Evolutionary conservation across 129 eudicot genomes (phyloP).

Genomic region (Glebionis coronaria): DNA sequence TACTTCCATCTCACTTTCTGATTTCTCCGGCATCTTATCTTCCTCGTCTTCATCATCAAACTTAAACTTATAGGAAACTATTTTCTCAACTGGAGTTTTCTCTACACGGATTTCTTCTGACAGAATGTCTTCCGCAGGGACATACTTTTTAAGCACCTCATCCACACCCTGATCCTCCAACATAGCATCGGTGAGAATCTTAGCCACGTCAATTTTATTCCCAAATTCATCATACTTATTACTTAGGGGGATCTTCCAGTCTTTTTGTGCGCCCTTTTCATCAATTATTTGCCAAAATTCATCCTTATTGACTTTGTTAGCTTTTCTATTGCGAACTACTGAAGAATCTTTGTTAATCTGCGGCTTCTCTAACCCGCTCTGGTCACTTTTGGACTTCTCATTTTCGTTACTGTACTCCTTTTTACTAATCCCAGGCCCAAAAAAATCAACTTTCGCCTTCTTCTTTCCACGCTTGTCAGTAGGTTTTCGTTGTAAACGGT

Average conservation of each 20-base stretch:
- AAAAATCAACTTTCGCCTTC: not conserved
- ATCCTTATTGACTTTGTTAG: not conserved
- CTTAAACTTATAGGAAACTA: conserved; percentile 39
- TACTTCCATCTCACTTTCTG: conserved; percentile 37
- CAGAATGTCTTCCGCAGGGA: conserved; percentile 8
- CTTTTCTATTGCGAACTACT: too few species aligned
- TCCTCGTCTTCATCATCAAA: conserved; percentile 46
- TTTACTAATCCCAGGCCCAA: conserved; percentile 1
- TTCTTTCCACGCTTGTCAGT: not conserved
- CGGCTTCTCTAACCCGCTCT: conserved; percentile 26
- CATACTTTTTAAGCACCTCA: conserved; percentile 5
- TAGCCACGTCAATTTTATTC: conserved; percentile 21
- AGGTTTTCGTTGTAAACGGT: too few species aligned
- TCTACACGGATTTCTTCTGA: conserved; percentile 7
- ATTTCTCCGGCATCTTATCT: conserved; percentile 17
- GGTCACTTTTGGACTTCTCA: conserved; percentile 11
- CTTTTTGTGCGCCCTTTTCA: conserved; percentile 10
- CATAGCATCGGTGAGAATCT: conserved; percentile 34
- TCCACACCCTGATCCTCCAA: conserved; percentile 30
- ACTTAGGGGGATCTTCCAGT: not conserved
- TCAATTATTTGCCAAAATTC: conserved; percentile 9
- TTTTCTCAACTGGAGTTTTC: conserved; percentile 11
- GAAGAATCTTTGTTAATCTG: conserved; percentile 9
- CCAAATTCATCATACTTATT: conserved; percentile 8
- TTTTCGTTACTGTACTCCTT: conserved; percentile 2